Evolutionary conservation across 2,329 filamentous ascomycete species (phyloP), one percentile per base, ranked within the genome.

Genomic region (Venturia effusa): DNA sequence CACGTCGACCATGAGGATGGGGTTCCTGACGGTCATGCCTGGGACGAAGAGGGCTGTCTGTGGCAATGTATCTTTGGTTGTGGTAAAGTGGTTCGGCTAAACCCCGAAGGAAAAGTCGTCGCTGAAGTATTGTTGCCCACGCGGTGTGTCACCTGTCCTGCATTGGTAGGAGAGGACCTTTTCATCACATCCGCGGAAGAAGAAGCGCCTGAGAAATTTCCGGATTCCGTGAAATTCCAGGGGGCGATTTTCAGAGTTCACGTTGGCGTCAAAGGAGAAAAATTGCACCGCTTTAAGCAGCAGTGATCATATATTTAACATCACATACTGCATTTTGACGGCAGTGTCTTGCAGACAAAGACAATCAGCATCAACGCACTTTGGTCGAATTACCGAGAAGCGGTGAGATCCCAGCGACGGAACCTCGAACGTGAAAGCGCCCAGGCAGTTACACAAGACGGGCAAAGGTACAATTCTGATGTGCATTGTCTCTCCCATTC

Each of bases 21-120:
- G 6, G 80, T 83, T 67, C 91, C 91, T 0, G 92, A 97, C 74
- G 92, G 92, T 1, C 92, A 93, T 76, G 87, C 88, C 67, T 83
- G 95, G 70, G 92, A 97, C 71, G 83, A 82, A 54, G 85, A 95
- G 63, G 92, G 91, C n/a, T 88, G 88, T 77, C 81, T 96, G 70
- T 97, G 93, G 92, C 87, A 89, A 66, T 89, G 90, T 8, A 80
- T 94, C n/a, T 94, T 90, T 72, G 91, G 91, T 63, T 89, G 88
- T 67, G 80, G 83, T 65, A 83, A 85, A 66, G 89, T 96, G 30
- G 77, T 96, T 68, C 85, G 88, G 73, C 87, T 96, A 70, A 84
- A 83, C 59, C 84, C 86, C 4, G 74, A 82, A 61, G 91, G 90
- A 2, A 78, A 86, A 70, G 76, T 96, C 37, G 79, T 92, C 5